Evolutionary conservation across 2,329 filamentous ascomycete genomes (phyloP).

Genomic region (Rosellinia necatrix): DNA sequence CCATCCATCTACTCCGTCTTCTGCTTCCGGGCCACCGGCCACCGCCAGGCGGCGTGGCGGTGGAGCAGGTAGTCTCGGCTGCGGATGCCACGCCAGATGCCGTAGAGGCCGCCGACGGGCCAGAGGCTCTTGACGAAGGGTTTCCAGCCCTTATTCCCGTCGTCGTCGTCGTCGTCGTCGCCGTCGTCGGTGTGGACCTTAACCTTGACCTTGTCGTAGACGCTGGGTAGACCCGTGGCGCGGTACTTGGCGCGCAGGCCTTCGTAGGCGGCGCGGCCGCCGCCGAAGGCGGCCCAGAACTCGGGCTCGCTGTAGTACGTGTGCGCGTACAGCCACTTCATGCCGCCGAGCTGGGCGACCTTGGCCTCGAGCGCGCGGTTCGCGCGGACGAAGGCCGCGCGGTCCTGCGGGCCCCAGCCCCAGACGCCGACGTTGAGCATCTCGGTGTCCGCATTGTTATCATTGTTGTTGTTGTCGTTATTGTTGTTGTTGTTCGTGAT

Average conservation of each 20-base stretch:
- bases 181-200: slow-evolving; percentile 54
- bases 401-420: slow-evolving; percentile 70
- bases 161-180: slow-evolving; percentile 46
- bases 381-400: slow-evolving; percentile 64
- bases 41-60: slow-evolving; percentile 58
- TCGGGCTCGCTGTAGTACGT: slow-evolving; percentile 78
- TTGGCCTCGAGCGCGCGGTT: slow-evolving; percentile 75
- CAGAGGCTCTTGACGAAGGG: slow-evolving; percentile 53
- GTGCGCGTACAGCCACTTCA: slow-evolving; percentile 88
- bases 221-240: slow-evolving; percentile 65
- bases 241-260: slow-evolving; percentile 64
- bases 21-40: slow-evolving; percentile 43
- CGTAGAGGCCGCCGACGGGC: slow-evolving; percentile 64
- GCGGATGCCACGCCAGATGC: slow-evolving; percentile 62
- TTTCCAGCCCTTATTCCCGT: slow-evolving; percentile 44
- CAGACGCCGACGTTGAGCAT: slow-evolving; percentile 75
- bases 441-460: slow-evolving; percentile 27
- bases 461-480: not conserved
- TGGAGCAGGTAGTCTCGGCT: slow-evolving; percentile 62
- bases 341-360: slow-evolving; percentile 70
- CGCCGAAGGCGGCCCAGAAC: slow-evolving; percentile 69
- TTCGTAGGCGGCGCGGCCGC: slow-evolving; percentile 64
- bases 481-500: too few relatives aligned
- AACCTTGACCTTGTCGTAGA: slow-evolving; percentile 74
- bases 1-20: slow-evolving; percentile 29